Conservation (phyloP, 1,139 yeast genomes). For the Pichia sp. region DNA sequence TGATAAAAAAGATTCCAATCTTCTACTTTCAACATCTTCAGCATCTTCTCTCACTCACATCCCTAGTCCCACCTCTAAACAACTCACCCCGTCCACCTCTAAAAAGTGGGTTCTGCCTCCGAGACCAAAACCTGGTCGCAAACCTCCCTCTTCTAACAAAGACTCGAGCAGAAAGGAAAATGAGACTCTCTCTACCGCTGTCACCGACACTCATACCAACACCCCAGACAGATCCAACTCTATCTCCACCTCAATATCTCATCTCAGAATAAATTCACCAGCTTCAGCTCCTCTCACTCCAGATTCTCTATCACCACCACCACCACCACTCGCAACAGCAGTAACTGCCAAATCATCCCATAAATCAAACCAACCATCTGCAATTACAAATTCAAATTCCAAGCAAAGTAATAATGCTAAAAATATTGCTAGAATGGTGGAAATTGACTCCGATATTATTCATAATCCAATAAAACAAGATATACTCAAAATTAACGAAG, state of each 20-base stretch:
- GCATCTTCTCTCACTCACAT: conserved; percentile 9
- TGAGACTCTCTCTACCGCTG: too few relatives aligned
- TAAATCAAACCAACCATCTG: background rate
- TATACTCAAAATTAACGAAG: conserved; percentile 30
- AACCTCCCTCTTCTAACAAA: conserved; percentile 11
- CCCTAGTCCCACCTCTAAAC: conserved; percentile 7
- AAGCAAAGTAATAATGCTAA: too few relatives aligned
- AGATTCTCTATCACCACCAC: conserved; percentile 9
- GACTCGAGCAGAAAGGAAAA: too few relatives aligned
- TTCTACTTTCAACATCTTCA: conserved; percentile 4
- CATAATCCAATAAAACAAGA: conserved; percentile 28
- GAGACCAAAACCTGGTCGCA: conserved; percentile 29
- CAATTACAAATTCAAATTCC: too few relatives aligned
- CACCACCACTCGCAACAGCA: background rate
- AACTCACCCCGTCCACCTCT: conserved; percentile 20
- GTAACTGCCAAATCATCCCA: background rate
- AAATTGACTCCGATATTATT: conserved; percentile 17
- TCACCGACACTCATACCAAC: too few relatives aligned
- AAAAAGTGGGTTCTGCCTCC: conserved; percentile 28
- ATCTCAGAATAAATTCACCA: background rate
- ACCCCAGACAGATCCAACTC: background rate
- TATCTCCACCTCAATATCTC: conserved; percentile 6
- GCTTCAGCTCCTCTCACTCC: conserved; percentile 6
- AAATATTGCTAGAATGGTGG: conserved; percentile 9
- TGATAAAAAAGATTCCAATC: background rate